These are phyloP conservation scores for Cadophora sp. DNA, from an alignment of 2,329 filamentous ascomycete genomes.

Conservation along the genomic window DNA sequence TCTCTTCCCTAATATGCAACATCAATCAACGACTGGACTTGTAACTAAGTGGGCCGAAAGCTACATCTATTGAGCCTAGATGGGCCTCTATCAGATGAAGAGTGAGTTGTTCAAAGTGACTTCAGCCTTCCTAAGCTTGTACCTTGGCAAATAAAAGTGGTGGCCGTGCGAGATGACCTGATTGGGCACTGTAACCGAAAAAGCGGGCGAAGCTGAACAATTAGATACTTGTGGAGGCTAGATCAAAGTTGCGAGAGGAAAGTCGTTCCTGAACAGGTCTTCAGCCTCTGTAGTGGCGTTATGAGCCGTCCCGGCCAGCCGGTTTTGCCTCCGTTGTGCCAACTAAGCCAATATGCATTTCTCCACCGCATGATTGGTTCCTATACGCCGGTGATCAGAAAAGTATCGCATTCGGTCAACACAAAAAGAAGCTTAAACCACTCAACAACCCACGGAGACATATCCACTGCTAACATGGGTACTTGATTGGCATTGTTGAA, in stretches of 20 bases:
- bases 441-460: background rate
- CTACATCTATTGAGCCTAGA: background rate
- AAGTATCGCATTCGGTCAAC: background rate
- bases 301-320: background rate
- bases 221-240: background rate
- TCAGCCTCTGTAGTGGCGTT: conserved; percentile 10
- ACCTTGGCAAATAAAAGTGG: background rate
- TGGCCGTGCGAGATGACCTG: background rate
- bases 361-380: background rate
- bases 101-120: background rate
- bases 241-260: background rate
- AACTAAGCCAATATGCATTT: background rate
- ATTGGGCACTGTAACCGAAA: background rate
- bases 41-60: background rate
- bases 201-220: conserved; percentile 5
- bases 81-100: background rate
- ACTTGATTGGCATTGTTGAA: background rate
- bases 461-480: background rate
- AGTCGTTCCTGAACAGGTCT: background rate
- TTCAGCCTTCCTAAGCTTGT: conserved; percentile 1
- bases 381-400: background rate
- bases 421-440: background rate
- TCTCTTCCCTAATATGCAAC: background rate
- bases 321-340: background rate
- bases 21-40: background rate